These are phyloP conservation scores for Yarrowia hollandica DNA, from an alignment of 805 yeast genomes.

Conservation along the genomic window DNA sequence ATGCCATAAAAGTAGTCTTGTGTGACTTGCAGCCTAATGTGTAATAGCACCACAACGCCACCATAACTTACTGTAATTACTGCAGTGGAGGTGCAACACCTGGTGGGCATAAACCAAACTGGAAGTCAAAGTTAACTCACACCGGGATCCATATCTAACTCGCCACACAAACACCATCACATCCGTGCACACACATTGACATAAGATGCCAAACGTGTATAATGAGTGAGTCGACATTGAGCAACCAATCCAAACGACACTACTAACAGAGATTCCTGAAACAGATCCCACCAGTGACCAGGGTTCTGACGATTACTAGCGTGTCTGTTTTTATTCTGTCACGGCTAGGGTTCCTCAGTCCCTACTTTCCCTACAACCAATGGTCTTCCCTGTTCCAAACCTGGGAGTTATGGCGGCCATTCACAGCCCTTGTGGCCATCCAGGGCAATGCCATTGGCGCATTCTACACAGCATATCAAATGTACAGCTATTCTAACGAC, in stretches of 20 bases:
- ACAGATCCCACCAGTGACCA: slow-evolving; percentile 19
- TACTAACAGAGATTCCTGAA: slow-evolving; percentile 22
- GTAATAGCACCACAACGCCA: not conserved
- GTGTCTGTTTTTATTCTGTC: slow-evolving; percentile 6
- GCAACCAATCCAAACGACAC: not conserved
- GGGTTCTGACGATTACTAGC: not conserved
- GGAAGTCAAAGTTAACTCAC: not conserved
- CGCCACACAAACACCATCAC: not conserved
- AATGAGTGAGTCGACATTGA: slow-evolving; percentile 13
- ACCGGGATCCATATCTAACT: not conserved
- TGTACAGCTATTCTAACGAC: slow-evolving; percentile 20
- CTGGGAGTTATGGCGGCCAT: slow-evolving; percentile 28
- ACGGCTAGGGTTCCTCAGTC: slow-evolving; percentile 14
- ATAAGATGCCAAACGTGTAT: slow-evolving; percentile 20
- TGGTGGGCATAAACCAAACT: not conserved
- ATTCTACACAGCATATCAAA: slow-evolving; percentile 13
- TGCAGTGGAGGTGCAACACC: not conserved
- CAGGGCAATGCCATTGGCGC: slow-evolving; percentile 9
- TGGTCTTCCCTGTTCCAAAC: not conserved
- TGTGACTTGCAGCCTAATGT: too few relatives aligned
- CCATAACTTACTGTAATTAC: too few relatives aligned
- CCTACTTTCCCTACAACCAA: slow-evolving; percentile 10
- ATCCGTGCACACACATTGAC: not conserved
- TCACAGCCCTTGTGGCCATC: slow-evolving; percentile 16
- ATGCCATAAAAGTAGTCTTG: not conserved